phyloP scores from a whole-genome alignment of 768 basidiomycete genomes.

The Collybiopsis luxurians region DNA sequence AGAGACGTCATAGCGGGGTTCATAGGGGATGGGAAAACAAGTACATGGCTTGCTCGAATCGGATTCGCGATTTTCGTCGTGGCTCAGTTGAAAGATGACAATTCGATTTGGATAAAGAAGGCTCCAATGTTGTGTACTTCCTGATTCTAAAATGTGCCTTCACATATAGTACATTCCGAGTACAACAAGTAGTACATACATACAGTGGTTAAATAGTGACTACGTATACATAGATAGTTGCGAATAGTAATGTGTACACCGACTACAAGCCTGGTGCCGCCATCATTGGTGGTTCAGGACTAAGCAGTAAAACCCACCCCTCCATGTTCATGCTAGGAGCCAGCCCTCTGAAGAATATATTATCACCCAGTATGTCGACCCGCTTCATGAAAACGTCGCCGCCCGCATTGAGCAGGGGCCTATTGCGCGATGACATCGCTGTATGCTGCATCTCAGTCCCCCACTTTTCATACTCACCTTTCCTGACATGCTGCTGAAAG shows the following conservation, averaged over 20 bases:
- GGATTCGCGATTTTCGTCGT: constrained; percentile 63
- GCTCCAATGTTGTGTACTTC: constrained; percentile 36
- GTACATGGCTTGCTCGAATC: constrained; percentile 46
- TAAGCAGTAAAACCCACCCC: constrained; percentile 37
- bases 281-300: constrained; percentile 6
- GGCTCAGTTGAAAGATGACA: constrained; percentile 45
- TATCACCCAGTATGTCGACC: constrained; percentile 48
- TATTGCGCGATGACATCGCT: constrained; percentile 27
- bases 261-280: neutral
- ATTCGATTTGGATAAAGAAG: constrained; percentile 57
- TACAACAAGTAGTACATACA: too few species aligned
- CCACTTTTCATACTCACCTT: constrained; percentile 36
- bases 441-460: constrained; percentile 27
- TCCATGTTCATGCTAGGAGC: constrained; percentile 46
- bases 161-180: too few species aligned
- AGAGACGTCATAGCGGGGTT: constrained; percentile 58
- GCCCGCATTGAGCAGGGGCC: constrained; percentile 17
- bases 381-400: constrained; percentile 29
- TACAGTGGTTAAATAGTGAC: neutral
- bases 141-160: neutral
- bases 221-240: neutral
- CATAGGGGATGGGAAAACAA: constrained; percentile 59
- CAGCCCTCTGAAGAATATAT: constrained; percentile 49
- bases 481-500: constrained; percentile 35
- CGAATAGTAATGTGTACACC: neutral